Evolutionary conservation across 2,329 filamentous ascomycete genomes (phyloP).

Genomic region (Pseudopyricularia javanii): DNA sequence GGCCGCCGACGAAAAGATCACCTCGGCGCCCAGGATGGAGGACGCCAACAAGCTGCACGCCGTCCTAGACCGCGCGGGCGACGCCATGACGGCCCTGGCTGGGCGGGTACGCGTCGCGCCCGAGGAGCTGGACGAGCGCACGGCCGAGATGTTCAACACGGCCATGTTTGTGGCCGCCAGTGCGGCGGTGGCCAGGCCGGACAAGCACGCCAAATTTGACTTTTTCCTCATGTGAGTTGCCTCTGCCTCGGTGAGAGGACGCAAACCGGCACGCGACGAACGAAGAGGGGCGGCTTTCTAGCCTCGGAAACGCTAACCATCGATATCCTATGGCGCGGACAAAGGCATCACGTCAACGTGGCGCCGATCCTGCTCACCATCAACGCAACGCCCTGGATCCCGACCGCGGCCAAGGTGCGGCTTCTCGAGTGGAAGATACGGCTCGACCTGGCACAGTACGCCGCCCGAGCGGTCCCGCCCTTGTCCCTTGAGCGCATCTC

Average conservation of each 20-base stretch:
- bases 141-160: conserved; percentile 57
- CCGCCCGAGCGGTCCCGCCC: conserved; percentile 50
- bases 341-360: conserved; percentile 64
- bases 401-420: conserved; percentile 46
- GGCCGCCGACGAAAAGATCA: conserved; percentile 41
- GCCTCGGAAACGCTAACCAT: not conserved
- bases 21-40: conserved; percentile 30
- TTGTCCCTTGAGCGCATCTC: conserved; percentile 47
- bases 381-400: conserved; percentile 47
- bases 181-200: conserved; percentile 45
- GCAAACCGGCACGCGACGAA: not conserved
- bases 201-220: conserved; percentile 61
- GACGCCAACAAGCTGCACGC: conserved; percentile 55
- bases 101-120: conserved; percentile 43
- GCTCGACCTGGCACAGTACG: conserved; percentile 62
- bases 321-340: not conserved
- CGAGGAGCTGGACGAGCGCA: conserved; percentile 42
- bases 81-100: conserved; percentile 51
- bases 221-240: conserved; percentile 54
- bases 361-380: conserved; percentile 63
- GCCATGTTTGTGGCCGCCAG: conserved; percentile 33
- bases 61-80: conserved; percentile 47
- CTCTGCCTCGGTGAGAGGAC: not conserved
- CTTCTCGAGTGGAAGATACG: conserved; percentile 76
- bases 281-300: not conserved